Conservation (phyloP, 2,329 filamentous ascomycete genomes). For the Lasiodiplodia theobromae region DNA sequence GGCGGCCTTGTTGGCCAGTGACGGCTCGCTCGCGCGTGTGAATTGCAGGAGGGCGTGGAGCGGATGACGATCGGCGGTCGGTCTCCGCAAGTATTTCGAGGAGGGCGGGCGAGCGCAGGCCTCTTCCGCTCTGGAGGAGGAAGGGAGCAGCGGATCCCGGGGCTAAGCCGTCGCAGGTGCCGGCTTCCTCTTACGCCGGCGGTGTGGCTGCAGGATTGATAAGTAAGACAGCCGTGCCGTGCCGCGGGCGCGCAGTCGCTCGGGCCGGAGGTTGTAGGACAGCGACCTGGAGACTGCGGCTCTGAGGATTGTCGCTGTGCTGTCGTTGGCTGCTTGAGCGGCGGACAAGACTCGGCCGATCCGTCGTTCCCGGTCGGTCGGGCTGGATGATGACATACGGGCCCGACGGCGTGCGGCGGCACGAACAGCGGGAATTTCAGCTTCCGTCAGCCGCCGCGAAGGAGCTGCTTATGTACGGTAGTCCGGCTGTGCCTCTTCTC, state of each 20-base stretch:
- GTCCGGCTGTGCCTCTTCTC: not conserved
- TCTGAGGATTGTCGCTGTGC: not conserved
- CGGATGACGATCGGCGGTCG: conserved; percentile 21
- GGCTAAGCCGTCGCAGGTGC: not conserved
- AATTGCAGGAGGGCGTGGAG: conserved; percentile 23
- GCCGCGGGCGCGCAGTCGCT: not conserved
- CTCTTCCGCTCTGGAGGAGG: not conserved
- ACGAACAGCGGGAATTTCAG: conserved; percentile 13
- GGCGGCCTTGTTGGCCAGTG: conserved; percentile 12
- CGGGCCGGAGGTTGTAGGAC: not conserved
- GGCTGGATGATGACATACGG: conserved; percentile 23
- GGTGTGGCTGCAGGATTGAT: not conserved
- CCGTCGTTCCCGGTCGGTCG: conserved; percentile 9
- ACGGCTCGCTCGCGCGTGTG: not conserved
- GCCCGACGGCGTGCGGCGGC: conserved; percentile 10
- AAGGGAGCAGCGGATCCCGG: not conserved
- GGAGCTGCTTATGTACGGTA: conserved; percentile 19
- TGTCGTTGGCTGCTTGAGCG: not conserved
- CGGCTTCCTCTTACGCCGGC: not conserved
- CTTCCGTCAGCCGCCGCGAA: conserved; percentile 22
- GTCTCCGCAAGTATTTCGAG: not conserved
- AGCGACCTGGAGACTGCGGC: conserved; percentile 1
- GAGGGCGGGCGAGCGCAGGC: not conserved
- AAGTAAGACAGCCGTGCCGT: not conserved
- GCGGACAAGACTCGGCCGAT: conserved; percentile 21